These are phyloP conservation scores for Hanseniaspora lindneri DNA, from an alignment of 805 yeast genomes.

Conservation along the genomic window DNA sequence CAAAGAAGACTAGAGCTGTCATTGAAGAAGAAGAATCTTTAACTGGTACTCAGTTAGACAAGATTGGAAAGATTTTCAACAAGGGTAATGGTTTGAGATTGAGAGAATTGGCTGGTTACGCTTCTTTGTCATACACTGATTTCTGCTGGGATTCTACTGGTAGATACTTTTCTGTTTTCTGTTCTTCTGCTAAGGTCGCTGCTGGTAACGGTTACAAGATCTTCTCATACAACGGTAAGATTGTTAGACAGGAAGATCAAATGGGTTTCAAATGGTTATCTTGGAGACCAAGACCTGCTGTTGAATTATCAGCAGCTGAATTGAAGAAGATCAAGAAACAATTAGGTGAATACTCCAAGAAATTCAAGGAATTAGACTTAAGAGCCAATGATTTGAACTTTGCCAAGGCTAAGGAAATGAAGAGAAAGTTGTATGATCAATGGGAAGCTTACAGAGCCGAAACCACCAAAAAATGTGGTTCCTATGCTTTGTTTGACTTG, in stretches of 20 bases:
- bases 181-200: conserved; percentile 72
- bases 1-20: conserved; percentile 31
- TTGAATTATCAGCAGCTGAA: conserved; percentile 62
- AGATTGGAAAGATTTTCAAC: conserved; percentile 6
- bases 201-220: conserved; percentile 85
- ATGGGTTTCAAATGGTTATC: conserved; percentile 78
- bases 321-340: conserved; percentile 83
- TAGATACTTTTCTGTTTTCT: conserved; percentile 76
- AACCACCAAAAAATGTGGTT: conserved; percentile 29
- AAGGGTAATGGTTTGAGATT: conserved; percentile 14
- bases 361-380: conserved; percentile 88
- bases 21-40: conserved; percentile 27
- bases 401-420: conserved; percentile 73
- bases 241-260: conserved; percentile 60
- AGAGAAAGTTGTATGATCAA: conserved; percentile 69
- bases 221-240: conserved; percentile 70
- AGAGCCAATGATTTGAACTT: conserved; percentile 91
- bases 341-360: conserved; percentile 77
- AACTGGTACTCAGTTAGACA: conserved; percentile 25
- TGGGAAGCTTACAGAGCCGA: conserved; percentile 72
- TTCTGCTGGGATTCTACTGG: conserved; percentile 94
- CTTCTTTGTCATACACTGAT: conserved; percentile 68
- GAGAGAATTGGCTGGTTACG: conserved; percentile 46
- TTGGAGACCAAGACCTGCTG: conserved; percentile 96
- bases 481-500: conserved; percentile 35